Conservation (phyloP, 1,284 basidiomycete genomes). For the Cryptococcus sp. region DNA sequence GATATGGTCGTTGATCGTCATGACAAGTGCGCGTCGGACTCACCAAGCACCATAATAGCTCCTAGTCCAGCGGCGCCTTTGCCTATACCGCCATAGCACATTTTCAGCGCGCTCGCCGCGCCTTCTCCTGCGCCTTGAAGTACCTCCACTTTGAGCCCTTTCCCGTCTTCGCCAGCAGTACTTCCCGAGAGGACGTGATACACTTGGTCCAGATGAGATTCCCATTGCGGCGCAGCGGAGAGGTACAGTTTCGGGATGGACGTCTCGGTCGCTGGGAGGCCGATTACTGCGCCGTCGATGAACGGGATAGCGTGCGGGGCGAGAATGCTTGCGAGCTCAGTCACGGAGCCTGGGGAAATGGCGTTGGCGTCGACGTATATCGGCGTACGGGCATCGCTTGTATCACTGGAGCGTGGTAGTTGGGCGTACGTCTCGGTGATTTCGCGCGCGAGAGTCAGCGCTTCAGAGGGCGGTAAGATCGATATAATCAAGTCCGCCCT, state of each 20-base stretch:
- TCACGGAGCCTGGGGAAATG: conserved; percentile 15
- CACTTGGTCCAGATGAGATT: conserved; percentile 2
- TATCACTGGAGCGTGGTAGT: no score
- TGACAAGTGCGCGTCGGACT: neutral
- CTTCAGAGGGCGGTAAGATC: conserved; percentile 24
- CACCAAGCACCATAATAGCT: conserved; percentile 17
- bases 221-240: conserved; percentile 4
- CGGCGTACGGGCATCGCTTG: no score
- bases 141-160: conserved; percentile 7
- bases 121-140: conserved; percentile 21
- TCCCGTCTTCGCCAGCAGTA: conserved; percentile 1
- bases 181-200: conserved; percentile 3
- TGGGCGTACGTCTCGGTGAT: conserved; percentile 1
- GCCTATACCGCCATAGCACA: conserved; percentile 25
- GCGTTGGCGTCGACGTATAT: conserved; percentile 29
- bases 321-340: conserved; percentile 8
- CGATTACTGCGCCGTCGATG: conserved; percentile 24
- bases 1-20: no score
- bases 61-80: conserved; percentile 21
- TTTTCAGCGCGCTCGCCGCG: conserved; percentile 27
- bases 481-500: conserved; percentile 22
- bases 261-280: conserved; percentile 11
- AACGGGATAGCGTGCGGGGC: conserved; percentile 5
- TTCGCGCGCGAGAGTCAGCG: conserved; percentile 12
- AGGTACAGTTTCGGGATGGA: conserved; percentile 22